These are phyloP conservation scores for Carex cristatella DNA, from an alignment of 176 grass and related monocot genomes.

Conservation along the genomic window DNA sequence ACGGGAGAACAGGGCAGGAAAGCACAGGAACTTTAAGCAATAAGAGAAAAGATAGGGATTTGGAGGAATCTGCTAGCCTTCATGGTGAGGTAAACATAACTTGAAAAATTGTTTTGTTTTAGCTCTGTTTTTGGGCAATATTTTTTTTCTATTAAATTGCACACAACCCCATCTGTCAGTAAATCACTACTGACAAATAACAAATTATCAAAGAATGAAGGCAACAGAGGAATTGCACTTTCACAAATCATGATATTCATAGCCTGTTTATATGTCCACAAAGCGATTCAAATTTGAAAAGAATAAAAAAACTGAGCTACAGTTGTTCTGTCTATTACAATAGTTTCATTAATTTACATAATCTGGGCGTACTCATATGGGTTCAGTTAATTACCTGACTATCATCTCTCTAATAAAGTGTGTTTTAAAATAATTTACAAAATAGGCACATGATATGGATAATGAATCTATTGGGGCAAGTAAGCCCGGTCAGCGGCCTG, in stretches of 20 bases:
- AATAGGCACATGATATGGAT: constrained; percentile 47
- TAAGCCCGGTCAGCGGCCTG: constrained; percentile 37
- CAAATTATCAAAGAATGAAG: neutral
- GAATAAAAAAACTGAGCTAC: no score
- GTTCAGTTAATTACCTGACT: neutral
- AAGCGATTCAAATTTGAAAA: neutral
- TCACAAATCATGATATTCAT: neutral
- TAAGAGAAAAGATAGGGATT: constrained; percentile 73
- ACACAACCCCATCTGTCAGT: neutral
- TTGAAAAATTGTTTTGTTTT: neutral
- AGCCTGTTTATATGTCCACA: neutral
- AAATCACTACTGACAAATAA: neutral
- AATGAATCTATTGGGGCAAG: constrained; percentile 40
- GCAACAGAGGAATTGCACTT: neutral
- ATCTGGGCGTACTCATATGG: neutral
- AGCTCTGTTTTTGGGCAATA: neutral
- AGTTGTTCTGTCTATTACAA: neutral
- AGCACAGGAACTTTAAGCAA: constrained; percentile 58
- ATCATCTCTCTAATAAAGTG: neutral
- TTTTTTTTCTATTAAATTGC: neutral
- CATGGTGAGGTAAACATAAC: constrained; percentile 52
- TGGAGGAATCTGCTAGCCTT: constrained; percentile 59
- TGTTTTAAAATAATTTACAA: neutral
- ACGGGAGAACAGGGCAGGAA: constrained; percentile 30
- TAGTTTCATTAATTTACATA: neutral